These are phyloP conservation scores for Huntiella moniliformis DNA, from an alignment of 2,329 filamentous ascomycete genomes.

Conservation along the genomic window DNA sequence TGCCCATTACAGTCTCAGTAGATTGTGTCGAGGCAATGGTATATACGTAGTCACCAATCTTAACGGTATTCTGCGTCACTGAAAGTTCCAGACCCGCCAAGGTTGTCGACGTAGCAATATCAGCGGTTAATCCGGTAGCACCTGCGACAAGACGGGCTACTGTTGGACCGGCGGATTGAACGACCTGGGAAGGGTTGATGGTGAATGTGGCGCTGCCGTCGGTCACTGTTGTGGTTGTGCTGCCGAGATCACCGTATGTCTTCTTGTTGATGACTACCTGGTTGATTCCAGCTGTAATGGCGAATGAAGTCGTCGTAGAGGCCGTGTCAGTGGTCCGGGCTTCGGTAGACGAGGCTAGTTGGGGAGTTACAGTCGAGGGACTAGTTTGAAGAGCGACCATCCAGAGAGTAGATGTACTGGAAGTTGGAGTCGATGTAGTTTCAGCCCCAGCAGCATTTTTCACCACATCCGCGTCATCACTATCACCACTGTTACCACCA, in stretches of 20 bases:
- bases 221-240: conserved; percentile 24
- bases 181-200: conserved; percentile 23
- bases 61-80: conserved; percentile 23
- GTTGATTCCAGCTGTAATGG: conserved; percentile 25
- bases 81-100: conserved; percentile 24
- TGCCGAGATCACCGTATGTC: conserved; percentile 24
- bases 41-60: conserved; percentile 26
- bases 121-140: conserved; percentile 17
- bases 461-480: neutral
- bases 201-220: conserved; percentile 26
- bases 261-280: conserved; percentile 28
- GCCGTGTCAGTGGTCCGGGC: neutral
- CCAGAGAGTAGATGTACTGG: neutral
- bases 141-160: conserved; percentile 23
- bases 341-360: neutral
- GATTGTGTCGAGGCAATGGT: conserved; percentile 22
- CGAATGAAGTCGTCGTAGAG: conserved; percentile 16
- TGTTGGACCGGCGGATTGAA: conserved; percentile 17
- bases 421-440: conserved; percentile 9
- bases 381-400: neutral
- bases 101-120: conserved; percentile 20
- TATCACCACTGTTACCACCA: neutral
- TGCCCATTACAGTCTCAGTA: conserved; percentile 17
- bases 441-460: neutral
- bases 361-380: neutral